phyloP scores from a whole-genome alignment of 1,284 basidiomycete genomes.

The Coniophora puteana region DNA sequence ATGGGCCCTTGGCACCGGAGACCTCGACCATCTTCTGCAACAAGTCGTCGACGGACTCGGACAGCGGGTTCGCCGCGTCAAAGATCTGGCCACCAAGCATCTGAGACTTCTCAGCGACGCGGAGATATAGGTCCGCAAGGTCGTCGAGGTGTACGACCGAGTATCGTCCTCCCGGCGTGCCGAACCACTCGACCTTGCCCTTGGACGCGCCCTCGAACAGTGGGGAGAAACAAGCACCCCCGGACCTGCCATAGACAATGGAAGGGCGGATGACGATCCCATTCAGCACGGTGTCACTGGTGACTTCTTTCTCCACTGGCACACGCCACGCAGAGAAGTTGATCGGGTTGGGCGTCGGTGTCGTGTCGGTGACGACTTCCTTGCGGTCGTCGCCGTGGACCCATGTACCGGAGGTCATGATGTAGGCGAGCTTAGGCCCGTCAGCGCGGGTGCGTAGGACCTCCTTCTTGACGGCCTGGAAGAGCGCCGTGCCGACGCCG shows the following conservation, averaged over 20 bases:
- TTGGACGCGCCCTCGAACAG: conserved; percentile 33
- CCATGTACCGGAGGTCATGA: conserved; percentile 50
- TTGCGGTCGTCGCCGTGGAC: conserved; percentile 38
- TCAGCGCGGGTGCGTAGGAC: conserved; percentile 24
- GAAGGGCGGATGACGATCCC: conserved; percentile 47
- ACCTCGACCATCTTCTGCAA: conserved; percentile 39
- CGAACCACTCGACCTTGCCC: conserved; percentile 36
- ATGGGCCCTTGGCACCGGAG: conserved; percentile 33
- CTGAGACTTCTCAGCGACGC: conserved; percentile 38
- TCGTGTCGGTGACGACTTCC: conserved; percentile 32
- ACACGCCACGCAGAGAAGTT: conserved; percentile 33
- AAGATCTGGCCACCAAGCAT: conserved; percentile 40
- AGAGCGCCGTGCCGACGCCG: conserved; percentile 23
- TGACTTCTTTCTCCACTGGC: conserved; percentile 30
- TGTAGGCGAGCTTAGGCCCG: conserved; percentile 42
- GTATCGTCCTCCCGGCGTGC: conserved; percentile 36
- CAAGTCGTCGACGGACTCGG: conserved; percentile 43
- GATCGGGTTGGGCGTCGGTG: conserved; percentile 26
- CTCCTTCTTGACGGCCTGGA: conserved; percentile 30
- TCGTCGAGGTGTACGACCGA: conserved; percentile 49
- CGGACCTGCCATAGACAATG: conserved; percentile 43
- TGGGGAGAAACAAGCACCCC: conserved; percentile 37
- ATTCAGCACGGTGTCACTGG: conserved; percentile 29
- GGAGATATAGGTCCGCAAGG: conserved; percentile 44
- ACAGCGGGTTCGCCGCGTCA: conserved; percentile 40